Evolutionary conservation across 805 yeast species (phyloP).

Genomic region (Lipomyces yamanashiensis): DNA sequence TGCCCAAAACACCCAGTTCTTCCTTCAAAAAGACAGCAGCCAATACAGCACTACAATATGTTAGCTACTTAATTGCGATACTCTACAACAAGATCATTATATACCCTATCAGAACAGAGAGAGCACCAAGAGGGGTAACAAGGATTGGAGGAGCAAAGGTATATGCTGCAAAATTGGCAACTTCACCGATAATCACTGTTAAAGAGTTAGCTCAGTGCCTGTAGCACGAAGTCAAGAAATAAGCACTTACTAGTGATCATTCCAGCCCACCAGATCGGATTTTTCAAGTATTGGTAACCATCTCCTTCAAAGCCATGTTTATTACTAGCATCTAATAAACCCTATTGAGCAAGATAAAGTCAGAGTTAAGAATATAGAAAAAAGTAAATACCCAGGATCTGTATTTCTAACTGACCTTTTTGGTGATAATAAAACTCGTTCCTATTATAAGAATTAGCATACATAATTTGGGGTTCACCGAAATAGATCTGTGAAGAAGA

Average conservation of each 20-base stretch:
- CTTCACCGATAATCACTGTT: constrained; percentile 82
- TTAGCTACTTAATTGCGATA: neutral
- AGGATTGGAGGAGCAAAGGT: constrained; percentile 93
- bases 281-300: constrained; percentile 76
- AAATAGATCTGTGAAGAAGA: neutral
- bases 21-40: constrained; percentile 86
- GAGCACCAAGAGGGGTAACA: constrained; percentile 90
- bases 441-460: constrained; percentile 15
- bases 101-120: constrained; percentile 80
- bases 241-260: constrained; percentile 57
- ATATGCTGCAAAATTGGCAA: constrained; percentile 92
- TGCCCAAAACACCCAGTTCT: constrained; percentile 84
- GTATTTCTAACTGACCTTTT: constrained; percentile 49
- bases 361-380: neutral
- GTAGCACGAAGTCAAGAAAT: neutral
- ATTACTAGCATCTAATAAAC: constrained; percentile 70
- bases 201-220: neutral
- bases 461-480: neutral
- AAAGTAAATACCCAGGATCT: neutral
- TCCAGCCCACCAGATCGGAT: constrained; percentile 95
- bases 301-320: constrained; percentile 68
- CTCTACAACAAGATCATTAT: neutral
- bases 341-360: constrained; percentile 43
- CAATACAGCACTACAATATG: constrained; percentile 59
- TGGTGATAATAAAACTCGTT: constrained; percentile 73